Percentiles rank a stretch among this genome's conserved stretches.
phyloP scores from a whole-genome alignment of 805 yeast species.

The Kodamaea restingae region DNA sequence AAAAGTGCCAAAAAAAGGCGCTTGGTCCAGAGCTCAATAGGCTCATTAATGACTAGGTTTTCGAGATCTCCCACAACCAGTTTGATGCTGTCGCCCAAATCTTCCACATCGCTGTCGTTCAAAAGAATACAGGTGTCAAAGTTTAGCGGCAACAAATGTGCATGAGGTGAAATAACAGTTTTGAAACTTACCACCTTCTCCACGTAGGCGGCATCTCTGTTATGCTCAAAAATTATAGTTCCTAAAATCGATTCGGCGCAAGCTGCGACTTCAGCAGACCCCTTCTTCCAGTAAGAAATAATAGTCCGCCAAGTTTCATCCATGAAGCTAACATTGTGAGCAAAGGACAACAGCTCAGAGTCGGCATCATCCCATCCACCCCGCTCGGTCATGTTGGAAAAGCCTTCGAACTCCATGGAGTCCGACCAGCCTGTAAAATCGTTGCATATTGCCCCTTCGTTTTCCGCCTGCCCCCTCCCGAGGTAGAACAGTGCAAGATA shows the following conservation, averaged over 20 bases:
- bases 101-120: slow-evolving; percentile 18
- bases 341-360: slow-evolving; percentile 11
- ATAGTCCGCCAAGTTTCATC: slow-evolving; percentile 26
- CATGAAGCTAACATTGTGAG: slow-evolving; percentile 16
- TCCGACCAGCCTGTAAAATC: not conserved
- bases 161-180: not conserved
- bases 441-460: not conserved
- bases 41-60: slow-evolving; percentile 7
- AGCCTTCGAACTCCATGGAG: not conserved
- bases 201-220: slow-evolving; percentile 15
- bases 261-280: slow-evolving; percentile 16
- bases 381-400: not conserved
- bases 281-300: slow-evolving; percentile 13
- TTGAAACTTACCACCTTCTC: slow-evolving; percentile 17
- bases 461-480: slow-evolving; percentile 13
- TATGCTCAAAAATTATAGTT: slow-evolving; percentile 26
- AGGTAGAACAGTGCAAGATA: slow-evolving; percentile 22
- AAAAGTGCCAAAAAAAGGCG: slow-evolving; percentile 29
- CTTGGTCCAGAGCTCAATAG: slow-evolving; percentile 27
- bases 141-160: slow-evolving; percentile 29
- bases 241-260: slow-evolving; percentile 42
- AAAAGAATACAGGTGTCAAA: slow-evolving; percentile 32
- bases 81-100: slow-evolving; percentile 13
- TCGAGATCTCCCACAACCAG: slow-evolving; percentile 13
- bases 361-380: not conserved